Evolutionary conservation across 169 alveolate genomes (phyloP).

Genomic region (Cryptosporidium parvum): DNA sequence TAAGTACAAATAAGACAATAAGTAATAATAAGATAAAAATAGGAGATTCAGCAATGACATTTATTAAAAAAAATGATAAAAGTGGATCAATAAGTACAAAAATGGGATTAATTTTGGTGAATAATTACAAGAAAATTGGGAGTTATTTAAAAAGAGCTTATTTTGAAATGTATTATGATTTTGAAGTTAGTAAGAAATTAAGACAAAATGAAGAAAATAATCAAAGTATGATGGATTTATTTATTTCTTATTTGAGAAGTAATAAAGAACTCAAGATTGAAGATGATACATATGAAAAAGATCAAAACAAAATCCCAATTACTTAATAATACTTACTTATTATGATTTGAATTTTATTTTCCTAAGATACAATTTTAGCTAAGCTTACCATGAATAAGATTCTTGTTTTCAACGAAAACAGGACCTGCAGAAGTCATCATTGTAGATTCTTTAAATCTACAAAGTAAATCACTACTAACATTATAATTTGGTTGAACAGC

Average conservation of each 20-base stretch:
- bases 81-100: not conserved
- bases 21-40: not conserved
- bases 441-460: constrained; percentile 45
- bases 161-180: constrained; percentile 12
- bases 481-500: constrained; percentile 80
- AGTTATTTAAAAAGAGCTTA: constrained; percentile 2
- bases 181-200: not conserved
- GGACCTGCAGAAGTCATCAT: constrained; percentile 75
- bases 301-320: not conserved
- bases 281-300: not conserved
- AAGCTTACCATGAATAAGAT: constrained; percentile 5
- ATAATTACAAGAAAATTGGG: constrained; percentile 1
- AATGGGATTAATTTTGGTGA: constrained; percentile 5
- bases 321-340: not conserved
- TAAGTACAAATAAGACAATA: not conserved
- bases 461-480: constrained; percentile 7
- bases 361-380: not conserved
- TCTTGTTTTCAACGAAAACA: constrained; percentile 47
- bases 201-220: not conserved
- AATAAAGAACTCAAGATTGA: not conserved
- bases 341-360: not conserved
- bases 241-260: constrained; percentile 19
- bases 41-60: not conserved
- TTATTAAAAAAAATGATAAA: not conserved
- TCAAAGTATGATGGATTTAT: not conserved